phyloP scores from a whole-genome alignment of 495 filamentous ascomycete genomes.

The Opeltia flavorubescens region DNA sequence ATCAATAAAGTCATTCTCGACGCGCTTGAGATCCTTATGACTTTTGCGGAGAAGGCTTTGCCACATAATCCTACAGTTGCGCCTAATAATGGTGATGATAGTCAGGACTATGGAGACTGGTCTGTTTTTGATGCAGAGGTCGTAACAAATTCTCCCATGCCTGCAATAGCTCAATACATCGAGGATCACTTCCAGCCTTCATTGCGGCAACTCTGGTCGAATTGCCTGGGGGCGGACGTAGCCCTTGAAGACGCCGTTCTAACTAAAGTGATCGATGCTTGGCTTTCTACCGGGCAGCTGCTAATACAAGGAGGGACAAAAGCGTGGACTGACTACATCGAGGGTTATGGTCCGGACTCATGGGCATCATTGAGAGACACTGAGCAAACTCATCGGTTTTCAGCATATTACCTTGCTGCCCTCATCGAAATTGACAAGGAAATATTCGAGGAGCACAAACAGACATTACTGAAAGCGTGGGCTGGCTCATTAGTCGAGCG shows the following conservation, averaged over 20 bases:
- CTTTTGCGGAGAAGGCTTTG: constrained; percentile 15
- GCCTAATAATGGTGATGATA: constrained; percentile 41
- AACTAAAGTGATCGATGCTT: constrained; percentile 42
- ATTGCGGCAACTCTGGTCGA: constrained; percentile 46
- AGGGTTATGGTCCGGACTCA: constrained; percentile 37
- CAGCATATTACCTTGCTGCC: constrained; percentile 44
- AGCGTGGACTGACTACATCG: constrained; percentile 46
- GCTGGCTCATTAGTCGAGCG: constrained; percentile 49
- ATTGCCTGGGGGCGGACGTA: constrained; percentile 51
- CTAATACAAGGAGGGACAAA: constrained; percentile 29
- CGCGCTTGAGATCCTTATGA: constrained; percentile 25
- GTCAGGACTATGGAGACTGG: constrained; percentile 64
- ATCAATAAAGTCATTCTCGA: constrained; percentile 25
- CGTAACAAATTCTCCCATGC: background rate
- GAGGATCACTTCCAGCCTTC: constrained; percentile 34
- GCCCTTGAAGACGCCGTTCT: constrained; percentile 44
- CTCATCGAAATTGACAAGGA: constrained; percentile 36
- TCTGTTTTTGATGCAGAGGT: constrained; percentile 36
- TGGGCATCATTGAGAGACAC: constrained; percentile 51
- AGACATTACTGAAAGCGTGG: constrained; percentile 41
- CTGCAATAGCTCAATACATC: constrained; percentile 19
- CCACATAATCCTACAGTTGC: background rate
- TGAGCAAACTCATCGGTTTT: constrained; percentile 48
- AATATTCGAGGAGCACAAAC: constrained; percentile 30
- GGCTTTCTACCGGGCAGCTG: constrained; percentile 39